phyloP scores from a whole-genome alignment of 2,329 filamentous ascomycete genomes.

The Podosphaera xanthii region DNA sequence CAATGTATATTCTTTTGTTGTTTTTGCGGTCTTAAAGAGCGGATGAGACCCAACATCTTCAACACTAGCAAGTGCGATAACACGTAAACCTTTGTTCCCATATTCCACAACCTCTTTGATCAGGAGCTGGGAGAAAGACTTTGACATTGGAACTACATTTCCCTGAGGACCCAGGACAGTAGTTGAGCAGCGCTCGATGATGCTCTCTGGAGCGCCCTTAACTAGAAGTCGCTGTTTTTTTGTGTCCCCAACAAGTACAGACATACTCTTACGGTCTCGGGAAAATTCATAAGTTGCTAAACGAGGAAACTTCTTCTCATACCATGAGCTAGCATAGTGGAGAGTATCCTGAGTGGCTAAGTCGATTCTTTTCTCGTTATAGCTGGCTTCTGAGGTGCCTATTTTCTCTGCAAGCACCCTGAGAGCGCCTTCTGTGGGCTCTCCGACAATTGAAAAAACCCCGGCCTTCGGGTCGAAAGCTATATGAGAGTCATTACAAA shows the following conservation, averaged over 20 bases:
- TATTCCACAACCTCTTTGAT: constrained; percentile 68
- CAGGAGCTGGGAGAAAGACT: constrained; percentile 46
- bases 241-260: constrained; percentile 58
- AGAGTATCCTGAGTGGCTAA: constrained; percentile 35
- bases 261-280: constrained; percentile 97
- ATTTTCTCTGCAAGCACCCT: constrained; percentile 85
- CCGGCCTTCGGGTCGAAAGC: constrained; percentile 58
- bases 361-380: constrained; percentile 27
- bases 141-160: constrained; percentile 49
- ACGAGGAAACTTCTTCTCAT: constrained; percentile 51
- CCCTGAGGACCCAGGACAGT: constrained; percentile 57
- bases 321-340: constrained; percentile 64
- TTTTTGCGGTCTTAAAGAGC: constrained; percentile 52
- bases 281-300: constrained; percentile 92
- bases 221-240: constrained; percentile 63
- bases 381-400: constrained; percentile 35
- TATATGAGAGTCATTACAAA: constrained; percentile 78
- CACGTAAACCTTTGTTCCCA: constrained; percentile 75
- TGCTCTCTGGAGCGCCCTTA: constrained; percentile 86
- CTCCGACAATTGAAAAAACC: constrained; percentile 63
- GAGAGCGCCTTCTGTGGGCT: constrained; percentile 85
- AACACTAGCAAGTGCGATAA: constrained; percentile 77
- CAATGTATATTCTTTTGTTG: constrained; percentile 60
- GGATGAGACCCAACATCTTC: constrained; percentile 51
- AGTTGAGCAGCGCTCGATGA: constrained; percentile 79